Percentiles rank a stretch among this genome's conserved stretches.
phyloP scores from a whole-genome alignment of 768 basidiomycete genomes.

The Boletus barrowsii region DNA sequence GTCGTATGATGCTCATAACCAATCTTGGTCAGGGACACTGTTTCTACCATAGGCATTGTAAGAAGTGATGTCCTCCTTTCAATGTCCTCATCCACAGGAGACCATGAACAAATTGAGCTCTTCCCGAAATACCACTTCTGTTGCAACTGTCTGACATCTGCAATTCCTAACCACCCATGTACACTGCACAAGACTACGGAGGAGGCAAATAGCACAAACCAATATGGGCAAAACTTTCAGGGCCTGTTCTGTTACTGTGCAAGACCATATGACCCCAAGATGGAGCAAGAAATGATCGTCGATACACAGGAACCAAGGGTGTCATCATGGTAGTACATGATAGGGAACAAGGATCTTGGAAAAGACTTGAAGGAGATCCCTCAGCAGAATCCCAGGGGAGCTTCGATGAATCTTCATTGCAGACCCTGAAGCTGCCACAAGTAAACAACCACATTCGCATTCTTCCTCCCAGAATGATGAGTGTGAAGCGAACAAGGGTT shows the following conservation, averaged over 20 bases:
- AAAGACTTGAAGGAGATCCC: constrained; percentile 37
- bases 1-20: no score
- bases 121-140: constrained; percentile 83
- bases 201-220: constrained; percentile 55
- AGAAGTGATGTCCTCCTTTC: no score
- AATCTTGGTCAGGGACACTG: no score
- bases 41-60: no score
- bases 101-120: constrained; percentile 83
- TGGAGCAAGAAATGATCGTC: constrained; percentile 73
- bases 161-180: constrained; percentile 55
- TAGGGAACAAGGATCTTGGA: constrained; percentile 48
- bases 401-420: constrained; percentile 15
- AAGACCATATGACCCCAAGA: constrained; percentile 65
- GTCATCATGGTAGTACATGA: constrained; percentile 65
- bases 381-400: neutral
- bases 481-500: constrained; percentile 44
- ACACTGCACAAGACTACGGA: constrained; percentile 55
- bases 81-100: no score
- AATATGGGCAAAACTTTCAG: constrained; percentile 73
- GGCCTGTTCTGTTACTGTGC: constrained; percentile 74
- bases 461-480: constrained; percentile 27
- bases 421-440: constrained; percentile 14
- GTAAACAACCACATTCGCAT: constrained; percentile 46
- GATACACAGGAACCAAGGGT: constrained; percentile 68
- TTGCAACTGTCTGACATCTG: constrained; percentile 78